These are phyloP conservation scores for Tuctoria greenei DNA, from an alignment of 176 grass and related monocot species.

Conservation along the genomic window DNA sequence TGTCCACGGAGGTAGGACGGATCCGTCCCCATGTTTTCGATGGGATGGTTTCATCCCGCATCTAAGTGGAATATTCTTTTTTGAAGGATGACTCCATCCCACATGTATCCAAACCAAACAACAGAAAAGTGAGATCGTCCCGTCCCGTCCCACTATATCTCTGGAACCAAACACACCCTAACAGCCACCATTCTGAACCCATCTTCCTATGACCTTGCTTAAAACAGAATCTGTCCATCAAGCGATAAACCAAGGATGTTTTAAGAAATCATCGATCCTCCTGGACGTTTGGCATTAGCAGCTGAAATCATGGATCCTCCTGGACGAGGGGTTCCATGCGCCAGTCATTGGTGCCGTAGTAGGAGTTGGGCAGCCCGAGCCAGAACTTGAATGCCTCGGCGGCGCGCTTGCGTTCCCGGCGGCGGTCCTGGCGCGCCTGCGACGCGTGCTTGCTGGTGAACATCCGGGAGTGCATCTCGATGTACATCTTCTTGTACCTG, in stretches of 20 bases:
- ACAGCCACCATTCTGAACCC: not conserved
- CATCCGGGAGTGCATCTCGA: constrained; percentile 87
- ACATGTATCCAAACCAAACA: no score
- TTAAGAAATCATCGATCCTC: no score
- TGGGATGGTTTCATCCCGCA: no score
- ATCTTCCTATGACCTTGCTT: not conserved
- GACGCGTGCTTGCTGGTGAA: constrained; percentile 94
- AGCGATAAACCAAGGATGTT: not conserved
- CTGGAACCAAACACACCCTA: no score
- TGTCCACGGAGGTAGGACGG: no score
- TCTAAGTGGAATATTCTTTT: no score
- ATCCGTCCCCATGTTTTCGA: no score
- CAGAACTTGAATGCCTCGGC: constrained; percentile 96
- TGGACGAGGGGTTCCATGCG: constrained; percentile 36
- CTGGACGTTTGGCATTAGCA: no score
- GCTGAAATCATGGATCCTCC: no score
- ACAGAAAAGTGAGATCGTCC: no score
- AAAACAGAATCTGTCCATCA: constrained; percentile 10
- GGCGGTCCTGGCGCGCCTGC: constrained; percentile 70
- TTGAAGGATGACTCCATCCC: no score
- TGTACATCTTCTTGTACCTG: constrained; percentile 94
- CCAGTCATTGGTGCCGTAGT: constrained; percentile 73
- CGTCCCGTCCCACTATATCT: no score
- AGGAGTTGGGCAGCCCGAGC: constrained; percentile 86
- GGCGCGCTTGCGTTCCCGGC: constrained; percentile 65